phyloP scores from a whole-genome alignment of 2,329 filamentous ascomycete species.

The Arthrobotrys megalospora region DNA sequence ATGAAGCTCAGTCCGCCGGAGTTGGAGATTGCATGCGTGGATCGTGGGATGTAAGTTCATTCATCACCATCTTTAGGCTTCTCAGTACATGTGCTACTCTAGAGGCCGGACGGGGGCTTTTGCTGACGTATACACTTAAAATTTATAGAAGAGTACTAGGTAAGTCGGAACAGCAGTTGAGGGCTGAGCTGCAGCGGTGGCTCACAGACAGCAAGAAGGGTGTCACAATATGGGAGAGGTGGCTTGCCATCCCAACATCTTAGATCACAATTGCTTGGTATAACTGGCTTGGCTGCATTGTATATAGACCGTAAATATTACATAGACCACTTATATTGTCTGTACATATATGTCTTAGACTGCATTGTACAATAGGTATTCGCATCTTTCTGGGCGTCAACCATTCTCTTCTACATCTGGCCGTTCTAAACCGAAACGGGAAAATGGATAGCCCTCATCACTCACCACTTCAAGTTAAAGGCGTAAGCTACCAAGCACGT shows the following conservation, averaged over 20 bases:
- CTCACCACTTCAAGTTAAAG: too few relatives aligned
- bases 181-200: constrained; percentile 50
- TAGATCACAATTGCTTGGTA: background rate
- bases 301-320: constrained; percentile 19
- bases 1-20: constrained; percentile 74
- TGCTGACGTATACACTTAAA: background rate
- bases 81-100: background rate
- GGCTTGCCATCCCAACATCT: constrained; percentile 39
- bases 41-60: constrained; percentile 75
- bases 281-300: constrained; percentile 1
- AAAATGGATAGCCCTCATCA: too few relatives aligned
- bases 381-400: background rate
- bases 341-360: constrained; percentile 1
- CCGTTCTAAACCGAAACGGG: too few relatives aligned
- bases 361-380: background rate
- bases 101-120: background rate
- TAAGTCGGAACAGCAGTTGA: constrained; percentile 29
- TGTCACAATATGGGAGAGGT: constrained; percentile 51
- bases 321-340: background rate
- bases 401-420: background rate
- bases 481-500: too few relatives aligned
- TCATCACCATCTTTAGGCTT: background rate
- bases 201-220: constrained; percentile 52
- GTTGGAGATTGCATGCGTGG: constrained; percentile 78
- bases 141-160: constrained; percentile 30